These are phyloP conservation scores for Lepiota venenata DNA, from an alignment of 768 basidiomycete species.

Conservation along the genomic window DNA sequence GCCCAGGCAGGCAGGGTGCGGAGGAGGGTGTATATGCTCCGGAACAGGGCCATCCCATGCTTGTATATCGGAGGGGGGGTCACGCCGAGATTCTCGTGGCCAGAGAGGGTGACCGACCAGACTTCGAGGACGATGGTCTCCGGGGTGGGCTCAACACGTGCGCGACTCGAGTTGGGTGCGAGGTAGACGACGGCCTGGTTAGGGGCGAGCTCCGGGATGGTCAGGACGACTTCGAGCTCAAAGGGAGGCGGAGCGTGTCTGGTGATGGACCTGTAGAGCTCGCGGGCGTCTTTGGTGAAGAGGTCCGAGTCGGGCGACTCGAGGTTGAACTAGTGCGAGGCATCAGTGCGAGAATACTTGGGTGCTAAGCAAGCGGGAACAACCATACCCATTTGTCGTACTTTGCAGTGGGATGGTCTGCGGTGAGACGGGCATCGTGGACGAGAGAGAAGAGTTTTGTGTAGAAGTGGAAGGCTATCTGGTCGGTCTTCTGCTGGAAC, in stretches of 20 bases:
- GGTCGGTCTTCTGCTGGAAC: constrained; percentile 62
- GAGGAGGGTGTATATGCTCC: constrained; percentile 70
- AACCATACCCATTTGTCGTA: constrained; percentile 85
- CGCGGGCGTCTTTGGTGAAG: constrained; percentile 12
- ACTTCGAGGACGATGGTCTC: constrained; percentile 39
- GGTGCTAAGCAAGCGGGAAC: too few species aligned
- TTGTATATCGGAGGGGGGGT: constrained; percentile 59
- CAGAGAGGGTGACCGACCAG: constrained; percentile 10
- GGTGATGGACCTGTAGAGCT: constrained; percentile 14
- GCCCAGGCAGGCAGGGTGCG: constrained; percentile 78
- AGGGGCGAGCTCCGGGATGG: constrained; percentile 62
- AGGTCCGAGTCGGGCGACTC: constrained; percentile 17
- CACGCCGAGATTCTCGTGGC: not conserved
- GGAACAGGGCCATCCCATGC: constrained; percentile 78
- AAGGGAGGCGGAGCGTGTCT: not conserved
- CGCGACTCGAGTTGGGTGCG: constrained; percentile 54
- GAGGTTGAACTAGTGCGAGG: constrained; percentile 12
- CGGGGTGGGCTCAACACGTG: constrained; percentile 68
- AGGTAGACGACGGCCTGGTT: constrained; percentile 74
- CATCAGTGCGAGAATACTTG: too few species aligned
- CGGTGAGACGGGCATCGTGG: constrained; percentile 67
- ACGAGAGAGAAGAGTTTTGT: constrained; percentile 78
- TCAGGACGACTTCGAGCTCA: constrained; percentile 48
- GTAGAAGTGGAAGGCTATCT: constrained; percentile 82
- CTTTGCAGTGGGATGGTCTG: constrained; percentile 42